Evolutionary conservation across 495 filamentous ascomycete genomes (phyloP).

Genomic region (Pseudotulostoma volvatum): DNA sequence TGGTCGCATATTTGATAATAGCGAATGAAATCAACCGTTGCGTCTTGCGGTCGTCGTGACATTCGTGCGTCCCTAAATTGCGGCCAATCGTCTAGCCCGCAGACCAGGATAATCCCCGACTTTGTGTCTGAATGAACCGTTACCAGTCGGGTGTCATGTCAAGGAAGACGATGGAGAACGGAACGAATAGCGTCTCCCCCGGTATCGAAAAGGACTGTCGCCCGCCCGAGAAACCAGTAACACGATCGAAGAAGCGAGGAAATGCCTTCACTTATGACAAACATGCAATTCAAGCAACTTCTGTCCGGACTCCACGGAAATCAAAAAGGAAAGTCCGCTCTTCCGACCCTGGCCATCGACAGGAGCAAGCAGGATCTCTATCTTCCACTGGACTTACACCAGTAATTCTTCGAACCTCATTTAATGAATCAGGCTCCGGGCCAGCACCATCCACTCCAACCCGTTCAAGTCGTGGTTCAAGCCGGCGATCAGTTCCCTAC

Average conservation of each 20-base stretch:
- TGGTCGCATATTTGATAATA: too few species aligned
- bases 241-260: neutral
- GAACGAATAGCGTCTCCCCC: too few species aligned
- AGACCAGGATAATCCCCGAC: too few species aligned
- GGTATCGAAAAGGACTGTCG: too few species aligned
- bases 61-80: too few species aligned
- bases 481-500: conserved; percentile 18
- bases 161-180: too few species aligned
- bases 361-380: conserved; percentile 6
- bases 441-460: conserved; percentile 20
- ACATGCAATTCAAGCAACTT: neutral
- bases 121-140: too few species aligned
- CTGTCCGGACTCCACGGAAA: conserved; percentile 13
- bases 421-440: conserved; percentile 12
- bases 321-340: conserved; percentile 52
- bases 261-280: neutral
- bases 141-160: too few species aligned
- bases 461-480: conserved; percentile 29
- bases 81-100: too few species aligned
- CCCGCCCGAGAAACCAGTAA: too few species aligned
- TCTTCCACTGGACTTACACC: conserved; percentile 53
- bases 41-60: too few species aligned
- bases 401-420: conserved; percentile 41
- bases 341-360: conserved; percentile 47
- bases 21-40: too few species aligned